phyloP scores from a whole-genome alignment of 306 rosid genomes.

The Alnus rubra region DNA sequence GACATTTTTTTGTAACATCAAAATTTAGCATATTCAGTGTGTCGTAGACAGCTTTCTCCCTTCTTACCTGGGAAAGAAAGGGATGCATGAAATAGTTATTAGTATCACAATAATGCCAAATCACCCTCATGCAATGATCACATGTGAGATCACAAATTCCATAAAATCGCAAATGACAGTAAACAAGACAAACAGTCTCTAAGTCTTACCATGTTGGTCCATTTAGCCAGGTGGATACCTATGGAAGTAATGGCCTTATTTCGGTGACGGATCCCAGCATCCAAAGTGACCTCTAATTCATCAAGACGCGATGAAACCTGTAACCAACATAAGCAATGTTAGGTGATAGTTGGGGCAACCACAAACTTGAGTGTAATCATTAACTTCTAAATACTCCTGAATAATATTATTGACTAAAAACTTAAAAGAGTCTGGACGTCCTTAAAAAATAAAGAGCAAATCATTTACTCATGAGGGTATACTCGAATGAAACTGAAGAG shows the following conservation, averaged over 20 bases:
- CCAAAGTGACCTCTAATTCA: conserved; percentile 89
- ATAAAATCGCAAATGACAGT: conserved; percentile 16
- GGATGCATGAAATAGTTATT: conserved; percentile 38
- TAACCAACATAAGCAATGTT: conserved; percentile 25
- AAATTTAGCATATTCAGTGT: conserved; percentile 92
- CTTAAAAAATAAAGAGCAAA: conserved; percentile 16
- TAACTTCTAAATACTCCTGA: background rate
- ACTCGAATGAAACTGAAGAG: background rate
- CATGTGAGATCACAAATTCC: conserved; percentile 17
- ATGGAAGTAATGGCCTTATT: conserved; percentile 84
- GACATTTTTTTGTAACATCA: conserved; percentile 98
- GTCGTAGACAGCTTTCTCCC: conserved; percentile 98
- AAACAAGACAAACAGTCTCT: conserved; percentile 23
- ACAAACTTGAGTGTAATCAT: conserved; percentile 9
- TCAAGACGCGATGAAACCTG: conserved; percentile 89
- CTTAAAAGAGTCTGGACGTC: background rate
- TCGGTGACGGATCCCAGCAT: conserved; percentile 87
- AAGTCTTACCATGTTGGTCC: conserved; percentile 83
- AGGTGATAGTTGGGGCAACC: conserved; percentile 13
- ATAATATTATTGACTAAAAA: background rate
- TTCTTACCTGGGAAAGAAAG: conserved; percentile 71
- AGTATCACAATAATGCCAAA: conserved; percentile 27
- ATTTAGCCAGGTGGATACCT: conserved; percentile 67
- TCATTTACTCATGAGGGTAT: background rate
- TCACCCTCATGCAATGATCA: conserved; percentile 4